Evolutionary conservation across 352 stramenopile genomes (phyloP), one percentile per base, ranked within the genome.

Genomic region (Pythium aquatile): DNA sequence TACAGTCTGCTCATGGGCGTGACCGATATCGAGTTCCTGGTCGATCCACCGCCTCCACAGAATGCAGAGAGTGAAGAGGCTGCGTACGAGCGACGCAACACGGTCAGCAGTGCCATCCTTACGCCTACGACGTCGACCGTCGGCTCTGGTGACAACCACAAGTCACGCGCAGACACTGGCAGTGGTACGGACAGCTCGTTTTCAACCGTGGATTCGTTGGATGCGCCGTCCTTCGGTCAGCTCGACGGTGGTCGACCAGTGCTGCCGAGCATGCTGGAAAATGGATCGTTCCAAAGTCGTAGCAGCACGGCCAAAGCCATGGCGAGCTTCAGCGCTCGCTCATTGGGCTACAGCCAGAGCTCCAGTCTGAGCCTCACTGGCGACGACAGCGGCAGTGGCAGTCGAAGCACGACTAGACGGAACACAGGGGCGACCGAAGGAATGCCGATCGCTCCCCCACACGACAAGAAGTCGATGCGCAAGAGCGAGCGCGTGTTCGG

Each of bases 1-100:
- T 97, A 97, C 72, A 94, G 83, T 57, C 62, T 97, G 17, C 67
- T 97, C n/a, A 70, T 97, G 1, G 88, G 88, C 8, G 83, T 96
- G 26, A 82, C 88, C 56, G 83, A 94, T 59, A 88, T 92, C 33
- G 83, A 93, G 63, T 95, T 92, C 61, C 71, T 79, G 5, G 85
- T 94, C 35, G 87, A 94, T 39, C 77, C 85, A 29, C 68, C 70
- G 5, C 37, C 37, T 16, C 28, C 29, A 10, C 24, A 30, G 46
- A 26, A 28, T 26, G 9, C 5, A 10, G n/a, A 58, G 14, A 48
- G n/a, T 14, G 26, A 55, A 4, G 29, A 44, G 7, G 42, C 26
- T 9, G 35, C 53, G 2, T 44, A 52, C 9, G 20, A 5, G 47
- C 62, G 55, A 56, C 73, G 61, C 30, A 80, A 75, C 26, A 73